A percentile compares a stretch with the other conserved stretches of the same genome.
phyloP scores from a whole-genome alignment of 2,329 filamentous ascomycete genomes.

The Rutstroemia sydowiana region DNA sequence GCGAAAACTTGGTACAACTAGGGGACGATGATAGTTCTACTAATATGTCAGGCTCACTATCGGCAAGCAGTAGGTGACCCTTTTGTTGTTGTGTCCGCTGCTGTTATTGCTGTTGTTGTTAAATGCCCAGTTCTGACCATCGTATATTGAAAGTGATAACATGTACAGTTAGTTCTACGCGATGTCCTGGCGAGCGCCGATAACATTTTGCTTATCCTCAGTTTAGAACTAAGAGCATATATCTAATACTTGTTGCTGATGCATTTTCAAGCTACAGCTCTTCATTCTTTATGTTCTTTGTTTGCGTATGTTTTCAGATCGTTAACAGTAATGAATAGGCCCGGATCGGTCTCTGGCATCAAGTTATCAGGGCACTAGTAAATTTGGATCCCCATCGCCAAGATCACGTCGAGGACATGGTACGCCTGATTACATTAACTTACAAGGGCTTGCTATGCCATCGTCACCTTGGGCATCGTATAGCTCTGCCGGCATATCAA shows the following conservation, averaged over 20 bases:
- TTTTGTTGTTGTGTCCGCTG: too few relatives aligned
- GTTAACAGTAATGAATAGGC: background rate
- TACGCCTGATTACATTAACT: background rate
- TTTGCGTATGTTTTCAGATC: background rate
- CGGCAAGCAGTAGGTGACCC: background rate
- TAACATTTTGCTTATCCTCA: too few relatives aligned
- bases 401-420: background rate
- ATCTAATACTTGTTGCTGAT: too few relatives aligned
- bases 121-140: too few relatives aligned
- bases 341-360: background rate
- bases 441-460: background rate
- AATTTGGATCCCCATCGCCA: background rate
- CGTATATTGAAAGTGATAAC: too few relatives aligned
- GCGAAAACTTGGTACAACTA: slow-evolving; percentile 16
- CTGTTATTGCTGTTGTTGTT: too few relatives aligned
- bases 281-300: too few relatives aligned
- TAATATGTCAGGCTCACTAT: too few relatives aligned
- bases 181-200: background rate
- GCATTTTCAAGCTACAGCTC: too few relatives aligned
- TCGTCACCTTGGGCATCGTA: background rate
- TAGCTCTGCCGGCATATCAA: background rate
- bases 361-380: background rate
- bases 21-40: slow-evolving; percentile 10
- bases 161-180: too few relatives aligned
- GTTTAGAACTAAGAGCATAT: too few relatives aligned